These are phyloP conservation scores for Globisporangium apiculatum DNA, from an alignment of 352 stramenopile species.

Conservation along the genomic window DNA sequence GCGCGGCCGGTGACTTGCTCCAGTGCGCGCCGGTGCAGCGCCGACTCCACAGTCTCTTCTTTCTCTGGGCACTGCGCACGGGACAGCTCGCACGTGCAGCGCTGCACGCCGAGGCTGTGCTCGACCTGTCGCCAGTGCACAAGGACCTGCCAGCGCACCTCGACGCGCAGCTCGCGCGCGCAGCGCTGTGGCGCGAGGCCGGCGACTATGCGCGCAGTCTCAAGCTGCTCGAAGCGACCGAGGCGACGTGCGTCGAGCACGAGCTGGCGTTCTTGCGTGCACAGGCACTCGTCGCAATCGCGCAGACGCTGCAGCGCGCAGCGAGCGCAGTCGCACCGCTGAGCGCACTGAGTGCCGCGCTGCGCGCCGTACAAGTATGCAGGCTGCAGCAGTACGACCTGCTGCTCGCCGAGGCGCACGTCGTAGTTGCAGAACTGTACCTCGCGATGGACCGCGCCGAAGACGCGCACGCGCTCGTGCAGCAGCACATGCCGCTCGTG, in stretches of 20 bases:
- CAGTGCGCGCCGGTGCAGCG: slow-evolving; percentile 33
- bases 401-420: slow-evolving; percentile 46
- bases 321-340: slow-evolving; percentile 38
- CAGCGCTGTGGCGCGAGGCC: slow-evolving; percentile 20
- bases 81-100: slow-evolving; percentile 33
- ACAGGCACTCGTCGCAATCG: slow-evolving; percentile 41
- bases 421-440: slow-evolving; percentile 57
- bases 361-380: slow-evolving; percentile 46
- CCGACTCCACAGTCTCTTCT: slow-evolving; percentile 42
- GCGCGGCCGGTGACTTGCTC: slow-evolving; percentile 18
- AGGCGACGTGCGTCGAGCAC: slow-evolving; percentile 31
- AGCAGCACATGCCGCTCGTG: slow-evolving; percentile 56
- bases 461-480: slow-evolving; percentile 38
- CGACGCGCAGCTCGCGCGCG: slow-evolving; percentile 28
- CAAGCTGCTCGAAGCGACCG: slow-evolving; percentile 27
- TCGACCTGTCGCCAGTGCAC: slow-evolving; percentile 32
- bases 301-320: slow-evolving; percentile 27
- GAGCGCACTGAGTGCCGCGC: slow-evolving; percentile 29
- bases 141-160: slow-evolving; percentile 44
- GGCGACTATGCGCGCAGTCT: slow-evolving; percentile 36
- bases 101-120: slow-evolving; percentile 33
- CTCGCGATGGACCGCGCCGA: slow-evolving; percentile 45
- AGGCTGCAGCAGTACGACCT: slow-evolving; percentile 45
- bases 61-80: slow-evolving; percentile 39
- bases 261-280: slow-evolving; percentile 38